Percentiles rank a stretch among this genome's conserved stretches.
phyloP scores from a whole-genome alignment of 495 filamentous ascomycete genomes.

The Neurospora sp. region DNA sequence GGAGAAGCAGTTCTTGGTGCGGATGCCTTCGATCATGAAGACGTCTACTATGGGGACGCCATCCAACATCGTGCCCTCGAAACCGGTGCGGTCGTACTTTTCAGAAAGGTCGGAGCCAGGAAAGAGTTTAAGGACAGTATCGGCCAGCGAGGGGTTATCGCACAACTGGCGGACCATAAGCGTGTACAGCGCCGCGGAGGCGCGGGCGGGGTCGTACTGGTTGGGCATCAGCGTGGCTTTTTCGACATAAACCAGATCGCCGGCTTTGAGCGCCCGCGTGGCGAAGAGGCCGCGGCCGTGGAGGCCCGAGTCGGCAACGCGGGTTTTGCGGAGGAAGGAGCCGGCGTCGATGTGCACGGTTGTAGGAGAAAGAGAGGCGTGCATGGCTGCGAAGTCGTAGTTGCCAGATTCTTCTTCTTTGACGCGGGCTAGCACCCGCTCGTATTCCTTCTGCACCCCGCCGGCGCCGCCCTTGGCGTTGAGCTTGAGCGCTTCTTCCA shows the following conservation, averaged over 20 bases:
- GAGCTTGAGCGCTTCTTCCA: constrained; percentile 23
- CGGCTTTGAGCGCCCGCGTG: constrained; percentile 34
- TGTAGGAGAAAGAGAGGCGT: constrained; percentile 19
- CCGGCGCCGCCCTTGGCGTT: constrained; percentile 18
- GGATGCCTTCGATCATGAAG: constrained; percentile 36
- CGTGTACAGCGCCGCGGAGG: constrained; percentile 32
- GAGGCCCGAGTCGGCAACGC: constrained; percentile 8
- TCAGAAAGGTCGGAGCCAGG: constrained; percentile 18
- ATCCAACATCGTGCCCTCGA: constrained; percentile 5
- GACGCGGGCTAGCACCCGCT: constrained; percentile 23
- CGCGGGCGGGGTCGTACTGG: constrained; percentile 23
- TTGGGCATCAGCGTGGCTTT: constrained; percentile 39
- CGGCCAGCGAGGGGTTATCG: constrained; percentile 38
- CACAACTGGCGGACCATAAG: constrained; percentile 36
- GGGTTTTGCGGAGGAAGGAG: constrained; percentile 25
- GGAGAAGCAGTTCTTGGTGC: constrained; percentile 41
- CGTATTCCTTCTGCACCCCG: constrained; percentile 25
- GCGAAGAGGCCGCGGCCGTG: constrained; percentile 43
- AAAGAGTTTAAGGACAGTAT: constrained; percentile 32
- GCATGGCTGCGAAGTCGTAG: constrained; percentile 37
- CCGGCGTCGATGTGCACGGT: constrained; percentile 34
- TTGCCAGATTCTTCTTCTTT: constrained; percentile 30
- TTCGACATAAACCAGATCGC: constrained; percentile 43
- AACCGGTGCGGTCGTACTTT: too few relatives aligned
- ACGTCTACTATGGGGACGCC: constrained; percentile 41